Evolutionary conservation across 805 yeast genomes (phyloP), one percentile per base, ranked within the genome.

Genomic region (Kodamaea sagamina): DNA sequence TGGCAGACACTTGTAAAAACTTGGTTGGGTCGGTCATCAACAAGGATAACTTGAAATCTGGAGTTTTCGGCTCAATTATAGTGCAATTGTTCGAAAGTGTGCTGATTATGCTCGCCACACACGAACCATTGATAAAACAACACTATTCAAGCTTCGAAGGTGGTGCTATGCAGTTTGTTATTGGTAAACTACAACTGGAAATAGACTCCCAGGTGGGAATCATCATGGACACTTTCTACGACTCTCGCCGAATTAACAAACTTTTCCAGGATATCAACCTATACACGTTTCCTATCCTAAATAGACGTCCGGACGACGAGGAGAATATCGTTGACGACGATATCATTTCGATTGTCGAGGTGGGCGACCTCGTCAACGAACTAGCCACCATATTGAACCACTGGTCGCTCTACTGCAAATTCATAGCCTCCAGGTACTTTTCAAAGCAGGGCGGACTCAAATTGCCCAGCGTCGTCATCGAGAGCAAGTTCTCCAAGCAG

Each of bases 181-280:
- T 90, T 52, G 79, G 77, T 13, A 78, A 78, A 39, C 83, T 93
- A 24, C 96, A 92, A 63, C 71, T 78, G 39, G 99, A 93, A 58
- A 83, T 93, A 22, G 99, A 93, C 58, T 73, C 90, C n/a, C 99
- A 93, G 58, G 84, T 92, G 18, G 95, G 95, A 0, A 70, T 93
- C 34, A 86, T 93, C 3, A 72, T 86, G 42, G 98, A 92, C 61
- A 86, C 93, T 0, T 88, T 87, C 55, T 78, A 82, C 67, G 97
- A 90, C 52, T 75, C 79, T 21, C 75, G 87, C 49, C 71, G 82
- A 19, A 55, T 89, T 3, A 81, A 75, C 21, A 72, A 77, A 47
- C 58, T 75, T 6, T 52, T 86, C 17, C 72, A 73, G 43, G 87
- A 82, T 17, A 71, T 84, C 38, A 66, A 70, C 16, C 58, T 67